phyloP scores from a whole-genome alignment of 2,329 filamentous ascomycete species.

The Aspergillus clavatus region DNA sequence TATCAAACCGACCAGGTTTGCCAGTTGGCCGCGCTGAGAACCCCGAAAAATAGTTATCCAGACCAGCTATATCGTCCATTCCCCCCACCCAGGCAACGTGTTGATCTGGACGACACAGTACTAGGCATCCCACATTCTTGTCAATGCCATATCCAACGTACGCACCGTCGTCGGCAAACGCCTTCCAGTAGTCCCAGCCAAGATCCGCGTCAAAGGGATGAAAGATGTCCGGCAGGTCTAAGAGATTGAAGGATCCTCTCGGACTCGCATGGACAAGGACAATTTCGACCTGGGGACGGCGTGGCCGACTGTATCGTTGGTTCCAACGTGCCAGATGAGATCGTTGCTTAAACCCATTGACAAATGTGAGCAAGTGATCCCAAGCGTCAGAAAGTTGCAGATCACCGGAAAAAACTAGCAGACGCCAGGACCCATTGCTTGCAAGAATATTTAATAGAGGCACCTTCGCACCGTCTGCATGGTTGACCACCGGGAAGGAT shows the following conservation, averaged over 20 bases:
- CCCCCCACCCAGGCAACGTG: conserved; percentile 15
- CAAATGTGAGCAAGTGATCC: conserved; percentile 4
- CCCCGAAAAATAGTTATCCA: conserved; percentile 10
- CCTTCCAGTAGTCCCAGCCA: conserved; percentile 17
- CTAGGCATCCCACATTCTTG: conserved; percentile 8
- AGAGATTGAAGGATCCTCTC: conserved; percentile 1
- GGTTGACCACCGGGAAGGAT: conserved; percentile 6
- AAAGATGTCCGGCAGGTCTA: conserved; percentile 13
- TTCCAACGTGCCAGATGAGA: background rate
- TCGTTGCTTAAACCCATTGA: conserved; percentile 2
- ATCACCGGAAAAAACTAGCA: conserved; percentile 19
- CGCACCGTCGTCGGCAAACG: conserved; percentile 12
- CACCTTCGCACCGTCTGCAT: conserved; percentile 7
- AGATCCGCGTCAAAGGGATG: conserved; percentile 11
- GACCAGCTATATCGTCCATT: conserved; percentile 6
- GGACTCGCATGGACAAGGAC: conserved; percentile 14
- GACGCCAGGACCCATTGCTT: conserved; percentile 16
- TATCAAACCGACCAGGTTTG: background rate
- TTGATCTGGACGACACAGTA: conserved; percentile 21
- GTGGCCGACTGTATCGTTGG: background rate
- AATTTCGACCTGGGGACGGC: background rate
- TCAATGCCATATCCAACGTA: conserved; percentile 14
- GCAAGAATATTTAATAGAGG: conserved; percentile 7
- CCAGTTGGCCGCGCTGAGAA: background rate
- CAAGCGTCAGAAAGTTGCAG: conserved; percentile 1